Percentiles rank a stretch among this genome's conserved stretches.
Evolutionary conservation across 768 basidiomycete species (phyloP).

Genomic region (Mycena pura): DNA sequence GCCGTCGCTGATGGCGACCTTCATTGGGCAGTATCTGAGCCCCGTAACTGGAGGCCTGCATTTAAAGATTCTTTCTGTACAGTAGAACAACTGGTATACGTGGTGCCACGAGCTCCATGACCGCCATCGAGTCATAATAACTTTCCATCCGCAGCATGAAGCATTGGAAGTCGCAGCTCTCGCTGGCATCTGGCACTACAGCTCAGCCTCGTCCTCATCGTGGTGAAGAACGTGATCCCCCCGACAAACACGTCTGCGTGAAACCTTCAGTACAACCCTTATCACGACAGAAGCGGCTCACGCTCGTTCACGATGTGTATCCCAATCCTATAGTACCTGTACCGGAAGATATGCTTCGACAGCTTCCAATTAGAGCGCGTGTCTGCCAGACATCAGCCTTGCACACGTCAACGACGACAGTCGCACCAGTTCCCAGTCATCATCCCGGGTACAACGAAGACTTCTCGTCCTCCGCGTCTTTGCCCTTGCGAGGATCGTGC

Average conservation of each 20-base stretch:
- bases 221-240: too few species aligned
- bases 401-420: slow-evolving; percentile 1
- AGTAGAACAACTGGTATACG: not conserved
- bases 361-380: slow-evolving; percentile 40
- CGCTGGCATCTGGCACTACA: too few species aligned
- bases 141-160: too few species aligned
- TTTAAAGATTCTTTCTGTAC: not conserved
- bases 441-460: slow-evolving; percentile 36
- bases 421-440: slow-evolving; percentile 41
- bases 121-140: not conserved
- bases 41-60: not conserved
- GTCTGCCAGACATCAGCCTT: slow-evolving; percentile 32
- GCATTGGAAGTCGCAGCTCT: too few species aligned
- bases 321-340: slow-evolving; percentile 38
- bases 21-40: not conserved
- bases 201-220: too few species aligned
- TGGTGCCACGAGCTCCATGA: slow-evolving; percentile 1
- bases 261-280: too few species aligned
- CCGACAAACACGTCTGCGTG: too few species aligned
- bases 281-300: too few species aligned
- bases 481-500: slow-evolving; percentile 40
- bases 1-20: not conserved
- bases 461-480: not conserved
- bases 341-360: slow-evolving; percentile 53
- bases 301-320: slow-evolving; percentile 17